These are phyloP conservation scores for Ophiosphaerella narmari DNA, from an alignment of 2,329 filamentous ascomycete genomes.

Conservation along the genomic window DNA sequence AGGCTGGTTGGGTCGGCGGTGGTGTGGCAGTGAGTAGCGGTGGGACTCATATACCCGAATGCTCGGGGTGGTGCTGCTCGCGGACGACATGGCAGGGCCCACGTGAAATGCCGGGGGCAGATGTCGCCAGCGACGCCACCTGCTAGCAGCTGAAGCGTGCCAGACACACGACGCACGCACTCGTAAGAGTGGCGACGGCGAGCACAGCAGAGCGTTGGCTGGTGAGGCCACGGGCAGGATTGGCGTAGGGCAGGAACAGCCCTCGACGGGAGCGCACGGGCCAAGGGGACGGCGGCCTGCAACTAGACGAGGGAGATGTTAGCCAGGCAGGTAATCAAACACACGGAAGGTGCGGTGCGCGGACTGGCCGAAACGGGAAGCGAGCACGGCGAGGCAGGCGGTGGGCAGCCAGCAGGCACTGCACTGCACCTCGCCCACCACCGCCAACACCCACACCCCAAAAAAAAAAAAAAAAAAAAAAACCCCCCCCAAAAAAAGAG, in stretches of 20 bases:
- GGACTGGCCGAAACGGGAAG: constrained; percentile 33
- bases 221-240: neutral
- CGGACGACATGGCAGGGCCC: constrained; percentile 40
- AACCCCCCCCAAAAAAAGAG: no score
- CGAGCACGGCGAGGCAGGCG: constrained; percentile 9
- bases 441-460: neutral
- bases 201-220: neutral
- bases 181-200: constrained; percentile 35
- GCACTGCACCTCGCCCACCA: no score
- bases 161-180: constrained; percentile 23
- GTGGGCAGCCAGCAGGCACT: neutral
- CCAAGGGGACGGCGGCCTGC: neutral
- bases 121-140: constrained; percentile 25
- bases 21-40: constrained; percentile 38
- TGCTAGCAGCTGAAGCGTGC: constrained; percentile 42
- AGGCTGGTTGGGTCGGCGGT: constrained; percentile 43
- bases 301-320: neutral
- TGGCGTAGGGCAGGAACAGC: no score
- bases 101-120: constrained; percentile 18
- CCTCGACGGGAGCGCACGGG: neutral
- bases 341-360: constrained; percentile 6
- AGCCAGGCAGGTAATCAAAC: neutral
- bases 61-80: constrained; percentile 46
- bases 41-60: constrained; percentile 51
- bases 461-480: neutral